Base-by-base conservation (phyloP, 257 asterid species). In the Penstemon eatonii region DNA sequence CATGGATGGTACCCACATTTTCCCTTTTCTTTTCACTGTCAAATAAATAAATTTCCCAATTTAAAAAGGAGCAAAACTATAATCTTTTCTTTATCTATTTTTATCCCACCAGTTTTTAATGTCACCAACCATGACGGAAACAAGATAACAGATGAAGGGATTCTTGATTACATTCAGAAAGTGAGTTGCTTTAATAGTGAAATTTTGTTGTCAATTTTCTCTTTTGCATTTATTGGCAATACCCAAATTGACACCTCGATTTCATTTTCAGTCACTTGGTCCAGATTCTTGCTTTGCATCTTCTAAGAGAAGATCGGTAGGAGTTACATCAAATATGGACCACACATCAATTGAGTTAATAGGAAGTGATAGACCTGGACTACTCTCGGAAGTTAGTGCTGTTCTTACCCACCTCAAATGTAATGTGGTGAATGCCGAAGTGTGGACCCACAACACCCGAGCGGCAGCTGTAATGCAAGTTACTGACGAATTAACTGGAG, bases 361-460 rank as follows among this genome's bases (percentile, higher is more conserved):
- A 2, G 99, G 99, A 25, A 82, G 83, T 67, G 99, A 94, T 67
- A 77, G 99, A 57, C 98, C 99, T 0, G 99, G 99, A 13, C 74
- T 94, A 37, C 96, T 94, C n/a, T 94, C 99, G 7, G 99, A 94
- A 82, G 89, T 94, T 73, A 89, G 99, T 74, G 99, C 99, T 18
- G 96, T 91, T 45, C 91, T 94, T 3, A 87, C 99, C 4, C 83
- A 82, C 84, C 92, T 89, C 50, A 87, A 89, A 69, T 94, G 99
- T 81, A 94, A 86, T 46, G 97, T 94, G 68, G 87, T 94, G 75
- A 89, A 79, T 45, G 99, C 93, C 0, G 99, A 94, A 77, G 97
- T 94, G 59, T 94, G 99, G 99, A 94, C 99, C 5, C 99, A 94
- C 61, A 94, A 94, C 88, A 86, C 96, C 60, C 85, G 99, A 8